Base-by-base conservation (phyloP, 148 eudicot genomes). In the Fagopyrum homotropicum region DNA sequence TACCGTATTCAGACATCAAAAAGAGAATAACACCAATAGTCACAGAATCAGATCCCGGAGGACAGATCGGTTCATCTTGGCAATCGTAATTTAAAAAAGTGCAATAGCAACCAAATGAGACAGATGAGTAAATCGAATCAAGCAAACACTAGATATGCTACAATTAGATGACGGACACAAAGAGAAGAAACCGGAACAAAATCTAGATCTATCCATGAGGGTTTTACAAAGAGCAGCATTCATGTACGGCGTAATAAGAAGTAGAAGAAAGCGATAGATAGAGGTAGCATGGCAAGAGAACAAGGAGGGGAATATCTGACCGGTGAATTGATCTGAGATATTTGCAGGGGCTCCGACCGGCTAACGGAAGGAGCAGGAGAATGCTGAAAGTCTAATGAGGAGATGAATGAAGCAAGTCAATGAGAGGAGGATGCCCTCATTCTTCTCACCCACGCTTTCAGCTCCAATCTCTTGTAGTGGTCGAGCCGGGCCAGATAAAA, bases 341-440 rank as follows among this genome's bases (percentile, higher is more conserved):
- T 7, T 64, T 64, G 45, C 45, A 64, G 69, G 45, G 15, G 69
- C 45, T 64, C 69, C 45, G 46, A 30, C 45, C 69, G 45, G 69
- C 45, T 45, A 64, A 40, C 69, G 69, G 17, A 64, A 64, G 45
- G 14, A 35, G 45, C n/a, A 64, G 43, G 35, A 10, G 69, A 17
- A 22, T 16, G 26, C 6, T 56, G 17, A 56, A n/a, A 22, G 52
- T 7, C 52, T 49, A 56, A 56, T n/a, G 61, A n/a, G 17, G 61
- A 35, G 40, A 35, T 35, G 40, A 35, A 56, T 16, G 63, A 17
- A 57, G 4, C 30, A 17, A 19, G 64, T 57, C 64, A 57, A 57
- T 17, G 64, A 22, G 64, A 57, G 35, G 64, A 57, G 26, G 35
- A 1, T 22, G 64, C 29, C 64, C 64, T 57, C 64, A 57, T 57